A percentile compares a stretch with the other conserved stretches of the same genome.
Evolutionary conservation across 257 asterid species (phyloP).

Genomic region (Ophiorrhiza pumila): DNA sequence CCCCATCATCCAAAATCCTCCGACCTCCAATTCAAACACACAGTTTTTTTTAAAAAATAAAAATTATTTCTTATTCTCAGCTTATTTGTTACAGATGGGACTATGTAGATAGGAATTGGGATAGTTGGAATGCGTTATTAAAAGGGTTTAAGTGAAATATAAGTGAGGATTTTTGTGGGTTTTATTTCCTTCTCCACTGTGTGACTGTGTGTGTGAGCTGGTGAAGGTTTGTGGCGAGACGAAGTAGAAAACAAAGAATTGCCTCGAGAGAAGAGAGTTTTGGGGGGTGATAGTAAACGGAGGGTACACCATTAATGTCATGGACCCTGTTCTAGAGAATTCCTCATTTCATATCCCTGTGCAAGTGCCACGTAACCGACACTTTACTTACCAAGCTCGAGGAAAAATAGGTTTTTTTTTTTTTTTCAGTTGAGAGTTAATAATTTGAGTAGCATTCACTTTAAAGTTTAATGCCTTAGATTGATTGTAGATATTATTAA

Average conservation of each 20-base stretch:
- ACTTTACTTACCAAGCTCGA: not conserved
- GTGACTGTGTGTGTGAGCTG: constrained; percentile 3
- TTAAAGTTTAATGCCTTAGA: too few relatives aligned
- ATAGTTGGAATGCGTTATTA: not conserved
- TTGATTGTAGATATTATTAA: not conserved
- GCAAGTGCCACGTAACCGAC: not conserved
- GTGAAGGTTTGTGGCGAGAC: constrained; percentile 19
- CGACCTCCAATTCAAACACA: constrained; percentile 2
- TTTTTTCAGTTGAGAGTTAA: not conserved
- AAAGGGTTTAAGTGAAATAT: not conserved
- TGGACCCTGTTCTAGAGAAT: constrained; percentile 19
- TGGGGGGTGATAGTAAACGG: not conserved
- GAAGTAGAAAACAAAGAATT: constrained; percentile 10
- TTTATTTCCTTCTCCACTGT: not conserved
- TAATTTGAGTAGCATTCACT: not conserved
- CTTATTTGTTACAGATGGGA: not conserved
- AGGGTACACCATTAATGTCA: not conserved
- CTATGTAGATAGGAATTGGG: not conserved
- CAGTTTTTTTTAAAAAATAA: too few relatives aligned
- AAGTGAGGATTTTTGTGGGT: not conserved
- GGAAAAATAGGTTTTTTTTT: not conserved
- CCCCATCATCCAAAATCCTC: constrained; percentile 37
- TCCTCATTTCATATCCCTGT: not conserved
- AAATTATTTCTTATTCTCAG: not conserved
- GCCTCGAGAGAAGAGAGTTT: not conserved